These are phyloP conservation scores for Elymus sibiricus DNA, from an alignment of 176 grass and related monocot species.

Conservation along the genomic window DNA sequence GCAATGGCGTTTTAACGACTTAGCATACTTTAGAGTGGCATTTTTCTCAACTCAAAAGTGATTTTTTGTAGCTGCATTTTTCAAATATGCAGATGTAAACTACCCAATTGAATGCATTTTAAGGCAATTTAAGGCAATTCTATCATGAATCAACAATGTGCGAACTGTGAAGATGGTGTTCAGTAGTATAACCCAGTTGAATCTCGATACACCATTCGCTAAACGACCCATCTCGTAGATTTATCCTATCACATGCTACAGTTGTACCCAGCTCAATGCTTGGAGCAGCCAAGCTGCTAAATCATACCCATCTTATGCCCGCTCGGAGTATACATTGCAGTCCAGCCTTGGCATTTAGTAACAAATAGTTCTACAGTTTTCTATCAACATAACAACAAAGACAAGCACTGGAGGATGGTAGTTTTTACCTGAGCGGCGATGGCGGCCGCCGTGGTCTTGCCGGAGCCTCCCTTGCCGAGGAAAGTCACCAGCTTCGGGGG, in stretches of 20 bases:
- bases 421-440: constrained; percentile 60
- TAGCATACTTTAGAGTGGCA: background rate
- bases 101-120: too few species aligned
- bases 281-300: background rate
- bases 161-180: background rate
- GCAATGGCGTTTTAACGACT: background rate
- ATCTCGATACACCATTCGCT: background rate
- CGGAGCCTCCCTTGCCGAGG: constrained; percentile 81
- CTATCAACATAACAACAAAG: background rate
- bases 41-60: background rate
- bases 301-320: background rate
- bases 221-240: background rate
- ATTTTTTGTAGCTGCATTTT: background rate
- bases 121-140: background rate
- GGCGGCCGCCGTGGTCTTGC: constrained; percentile 83
- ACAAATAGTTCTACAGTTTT: background rate
- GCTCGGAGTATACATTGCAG: background rate
- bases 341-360: background rate
- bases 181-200: background rate
- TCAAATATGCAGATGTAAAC: too few species aligned
- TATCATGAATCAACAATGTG: background rate
- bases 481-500: constrained; percentile 86
- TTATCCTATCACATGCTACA: background rate
- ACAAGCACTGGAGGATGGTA: background rate
- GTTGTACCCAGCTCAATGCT: background rate